Evolutionary conservation across 768 basidiomycete genomes (phyloP), one percentile per base, ranked within the genome.

Genomic region (Boletus tomentosulus): DNA sequence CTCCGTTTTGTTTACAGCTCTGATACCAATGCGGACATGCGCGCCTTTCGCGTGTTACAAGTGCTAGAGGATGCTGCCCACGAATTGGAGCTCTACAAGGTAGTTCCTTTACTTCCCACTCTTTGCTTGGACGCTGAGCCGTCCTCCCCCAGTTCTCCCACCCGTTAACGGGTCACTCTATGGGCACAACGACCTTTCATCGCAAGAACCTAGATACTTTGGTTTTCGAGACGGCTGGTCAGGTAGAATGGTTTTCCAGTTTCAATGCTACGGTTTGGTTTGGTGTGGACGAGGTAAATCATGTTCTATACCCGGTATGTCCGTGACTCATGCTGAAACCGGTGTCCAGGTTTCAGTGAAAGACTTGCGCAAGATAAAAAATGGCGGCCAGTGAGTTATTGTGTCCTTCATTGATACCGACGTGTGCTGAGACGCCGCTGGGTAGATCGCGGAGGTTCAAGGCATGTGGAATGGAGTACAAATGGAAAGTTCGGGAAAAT

Each of bases 371-470:
- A 78, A 66, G 58, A 55, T 61, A 31, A 82, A 83, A 66, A 81
- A 78, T 52, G 57, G 67, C 10, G 80, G 83, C 76, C 72, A 75
- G 82, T 82, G 54, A 59, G 75, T 62, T 46, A 2, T 25, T 19
- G 24, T 22, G 34, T 4, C 24, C 10, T 6, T 10, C 5, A 16
- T n/a, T 19, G 25, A 19, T 43, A 24, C 27, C 27, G 16, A 31
- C 3, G 22, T 22, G 22, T 39, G n/a, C 54, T 61, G 28, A 63
- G 28, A 39, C 30, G 12, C 30, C 30, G 31, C 30, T 45, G 46
- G 10, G 8, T 31, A 81, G 82, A 53, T 83, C 82, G 11, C 77
- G 82, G 53, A 68, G 81, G 27, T 83, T 83, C 70, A 81, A 77
- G 58, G 78, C 66, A 42, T 66, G 64, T 6, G 74, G 75, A 35